Conservation (phyloP, 768 basidiomycete genomes). For the Lactifluus volemus region DNA sequence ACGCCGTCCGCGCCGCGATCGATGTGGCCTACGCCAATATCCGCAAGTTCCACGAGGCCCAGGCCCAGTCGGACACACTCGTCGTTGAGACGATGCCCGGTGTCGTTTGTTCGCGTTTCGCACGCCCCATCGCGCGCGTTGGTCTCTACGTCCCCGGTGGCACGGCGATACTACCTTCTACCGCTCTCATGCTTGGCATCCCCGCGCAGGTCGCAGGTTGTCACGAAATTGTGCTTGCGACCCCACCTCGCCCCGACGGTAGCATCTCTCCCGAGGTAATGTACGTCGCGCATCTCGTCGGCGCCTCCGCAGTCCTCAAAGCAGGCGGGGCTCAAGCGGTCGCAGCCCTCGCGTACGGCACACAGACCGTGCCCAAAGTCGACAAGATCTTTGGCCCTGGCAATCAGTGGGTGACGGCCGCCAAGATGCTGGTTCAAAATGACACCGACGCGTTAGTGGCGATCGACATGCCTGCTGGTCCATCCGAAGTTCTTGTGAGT, state of each 20-base stretch:
- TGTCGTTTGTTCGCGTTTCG: conserved; percentile 91
- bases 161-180: conserved; percentile 91
- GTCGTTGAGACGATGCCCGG: conserved; percentile 97
- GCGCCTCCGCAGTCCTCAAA: conserved; percentile 83
- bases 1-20: conserved; percentile 69
- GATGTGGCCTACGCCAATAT: conserved; percentile 89
- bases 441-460: conserved; percentile 94
- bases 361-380: conserved; percentile 90
- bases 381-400: conserved; percentile 99
- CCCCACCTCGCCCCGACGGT: conserved; percentile 91
- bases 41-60: conserved; percentile 83
- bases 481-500: conserved; percentile 92
- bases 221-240: conserved; percentile 84
- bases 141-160: conserved; percentile 97
- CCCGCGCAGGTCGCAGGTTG: conserved; percentile 98
- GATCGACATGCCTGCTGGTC: conserved; percentile 99
- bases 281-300: conserved; percentile 89
- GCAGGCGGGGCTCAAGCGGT: conserved; percentile 97
- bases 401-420: conserved; percentile 99
- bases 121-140: conserved; percentile 90
- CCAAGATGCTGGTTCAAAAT: conserved; percentile 99
- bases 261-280: conserved; percentile 94
- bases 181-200: conserved; percentile 95
- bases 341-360: conserved; percentile 95
- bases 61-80: conserved; percentile 60